Conservation (phyloP, 176 grass and related monocot species). For the Tuctoria greenei region DNA sequence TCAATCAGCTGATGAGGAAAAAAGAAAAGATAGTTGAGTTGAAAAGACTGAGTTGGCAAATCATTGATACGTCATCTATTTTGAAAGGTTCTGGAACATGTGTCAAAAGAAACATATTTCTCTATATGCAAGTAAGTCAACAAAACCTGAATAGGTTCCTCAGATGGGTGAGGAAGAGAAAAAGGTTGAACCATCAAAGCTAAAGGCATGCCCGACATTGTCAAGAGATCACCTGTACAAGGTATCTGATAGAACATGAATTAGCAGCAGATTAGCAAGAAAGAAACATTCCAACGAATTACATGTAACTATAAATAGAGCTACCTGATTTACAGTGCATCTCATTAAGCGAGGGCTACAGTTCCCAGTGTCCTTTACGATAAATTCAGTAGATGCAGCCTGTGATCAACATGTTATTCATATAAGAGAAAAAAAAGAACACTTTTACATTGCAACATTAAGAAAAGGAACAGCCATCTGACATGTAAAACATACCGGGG, state of each 20-base stretch:
- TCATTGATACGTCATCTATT: neutral
- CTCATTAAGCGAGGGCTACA: slow-evolving; percentile 87
- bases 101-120: neutral
- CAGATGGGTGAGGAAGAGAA: slow-evolving; percentile 72
- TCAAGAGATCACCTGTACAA: slow-evolving; percentile 80
- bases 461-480: neutral
- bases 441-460: neutral
- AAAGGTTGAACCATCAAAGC: slow-evolving; percentile 89
- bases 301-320: neutral
- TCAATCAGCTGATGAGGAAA: neutral
- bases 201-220: slow-evolving; percentile 79
- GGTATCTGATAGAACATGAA: slow-evolving; percentile 65
- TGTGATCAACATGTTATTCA: slow-evolving; percentile 33
- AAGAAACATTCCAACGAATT: neutral
- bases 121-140: neutral
- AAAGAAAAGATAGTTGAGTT: neutral
- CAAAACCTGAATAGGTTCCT: slow-evolving; percentile 73
- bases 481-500: slow-evolving; percentile 63
- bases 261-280: slow-evolving; percentile 37
- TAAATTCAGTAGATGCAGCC: slow-evolving; percentile 74
- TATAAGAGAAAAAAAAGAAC: neutral
- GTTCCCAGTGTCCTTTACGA: slow-evolving; percentile 89
- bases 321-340: slow-evolving; percentile 82
- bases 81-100: neutral
- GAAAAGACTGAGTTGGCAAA: neutral